Evolutionary conservation across 2,329 filamentous ascomycete genomes (phyloP).

Genomic region (Colletotrichum sp.): DNA sequence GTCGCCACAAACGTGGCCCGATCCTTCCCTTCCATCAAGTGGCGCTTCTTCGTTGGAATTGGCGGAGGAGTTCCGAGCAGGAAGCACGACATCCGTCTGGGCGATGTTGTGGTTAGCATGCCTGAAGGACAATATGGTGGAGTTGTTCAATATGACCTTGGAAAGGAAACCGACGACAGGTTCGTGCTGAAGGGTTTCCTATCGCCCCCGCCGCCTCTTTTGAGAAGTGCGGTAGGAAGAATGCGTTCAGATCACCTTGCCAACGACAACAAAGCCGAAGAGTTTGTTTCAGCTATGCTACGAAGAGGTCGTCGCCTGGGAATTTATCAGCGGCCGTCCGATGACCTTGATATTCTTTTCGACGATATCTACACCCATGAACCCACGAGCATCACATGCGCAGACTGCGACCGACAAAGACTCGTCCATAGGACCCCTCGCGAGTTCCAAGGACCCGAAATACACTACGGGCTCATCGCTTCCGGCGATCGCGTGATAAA

Average conservation of each 20-base stretch:
- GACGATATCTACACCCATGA: background rate
- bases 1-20: background rate
- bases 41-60: background rate
- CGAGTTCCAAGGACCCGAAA: background rate
- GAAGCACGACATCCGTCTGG: too few species aligned
- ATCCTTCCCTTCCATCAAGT: background rate
- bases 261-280: background rate
- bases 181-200: background rate
- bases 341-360: background rate
- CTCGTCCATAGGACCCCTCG: background rate
- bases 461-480: background rate
- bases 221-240: background rate
- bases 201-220: background rate
- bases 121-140: background rate
- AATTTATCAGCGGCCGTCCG: background rate
- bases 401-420: background rate
- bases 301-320: background rate
- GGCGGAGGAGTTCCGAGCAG: background rate
- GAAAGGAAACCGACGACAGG: background rate
- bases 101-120: background rate
- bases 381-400: background rate
- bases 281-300: background rate
- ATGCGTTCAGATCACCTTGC: background rate
- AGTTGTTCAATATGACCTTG: background rate
- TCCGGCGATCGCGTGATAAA: background rate